phyloP scores from a whole-genome alignment of 2,329 filamentous ascomycete species.

The Aspergillus quadricinctus region DNA sequence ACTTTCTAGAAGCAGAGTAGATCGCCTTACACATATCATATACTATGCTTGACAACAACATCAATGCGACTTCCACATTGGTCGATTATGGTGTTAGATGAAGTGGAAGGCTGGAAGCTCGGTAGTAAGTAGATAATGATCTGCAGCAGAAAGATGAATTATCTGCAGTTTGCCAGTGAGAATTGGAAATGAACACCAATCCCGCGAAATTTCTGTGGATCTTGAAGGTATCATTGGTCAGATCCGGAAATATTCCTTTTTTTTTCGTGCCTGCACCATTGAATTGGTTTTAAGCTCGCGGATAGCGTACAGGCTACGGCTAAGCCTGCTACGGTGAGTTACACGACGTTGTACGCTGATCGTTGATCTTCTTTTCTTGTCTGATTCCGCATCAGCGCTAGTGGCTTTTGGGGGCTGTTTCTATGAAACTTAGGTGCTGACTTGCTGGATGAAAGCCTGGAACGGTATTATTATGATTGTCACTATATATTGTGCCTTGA shows the following conservation, averaged over 20 bases:
- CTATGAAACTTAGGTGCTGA: background rate
- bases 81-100: too few relatives aligned
- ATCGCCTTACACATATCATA: too few relatives aligned
- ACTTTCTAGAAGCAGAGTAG: too few relatives aligned
- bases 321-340: background rate
- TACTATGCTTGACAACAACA: too few relatives aligned
- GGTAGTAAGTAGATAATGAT: conserved; percentile 5
- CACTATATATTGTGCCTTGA: too few relatives aligned
- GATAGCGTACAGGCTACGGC: background rate
- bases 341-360: background rate
- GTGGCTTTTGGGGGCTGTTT: background rate
- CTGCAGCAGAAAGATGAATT: conserved; percentile 12
- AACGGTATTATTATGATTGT: too few relatives aligned
- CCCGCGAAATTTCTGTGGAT: conserved; percentile 6
- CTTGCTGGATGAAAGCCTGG: background rate
- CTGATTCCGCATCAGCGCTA: background rate
- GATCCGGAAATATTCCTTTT: background rate
- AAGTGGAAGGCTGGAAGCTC: conserved; percentile 5
- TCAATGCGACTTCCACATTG: too few relatives aligned
- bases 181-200: conserved; percentile 1
- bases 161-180: conserved; percentile 15
- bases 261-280: background rate
- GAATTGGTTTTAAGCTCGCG: background rate
- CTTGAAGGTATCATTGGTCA: conserved; percentile 4
- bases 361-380: background rate